Percentiles rank a stretch among this genome's conserved stretches.
Conservation (phyloP, 192 early-diverging fungal species). For the Coemansia sp. region DNA sequence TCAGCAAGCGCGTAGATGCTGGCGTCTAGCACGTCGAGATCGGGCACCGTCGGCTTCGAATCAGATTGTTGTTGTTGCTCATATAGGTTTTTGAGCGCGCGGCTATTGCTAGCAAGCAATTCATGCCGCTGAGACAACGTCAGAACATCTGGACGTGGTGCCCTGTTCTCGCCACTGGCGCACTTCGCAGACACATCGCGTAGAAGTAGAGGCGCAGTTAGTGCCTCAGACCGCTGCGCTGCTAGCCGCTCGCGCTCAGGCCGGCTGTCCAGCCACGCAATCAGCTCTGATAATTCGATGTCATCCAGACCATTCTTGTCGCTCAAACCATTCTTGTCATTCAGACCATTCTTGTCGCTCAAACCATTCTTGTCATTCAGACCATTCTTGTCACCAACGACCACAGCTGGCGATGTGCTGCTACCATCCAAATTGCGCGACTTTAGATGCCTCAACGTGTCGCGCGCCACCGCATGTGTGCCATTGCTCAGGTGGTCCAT, state of each 20-base stretch:
- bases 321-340: neutral
- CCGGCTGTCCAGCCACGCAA: slow-evolving; percentile 33
- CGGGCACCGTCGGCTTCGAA: neutral
- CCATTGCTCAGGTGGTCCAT: slow-evolving; percentile 45
- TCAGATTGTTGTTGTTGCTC: slow-evolving; percentile 3
- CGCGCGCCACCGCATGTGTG: slow-evolving; percentile 19
- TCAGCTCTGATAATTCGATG: slow-evolving; percentile 17
- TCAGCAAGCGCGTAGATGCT: slow-evolving; percentile 24
- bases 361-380: neutral
- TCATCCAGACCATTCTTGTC: neutral
- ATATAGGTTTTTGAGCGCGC: slow-evolving; percentile 11
- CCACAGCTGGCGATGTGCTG: neutral
- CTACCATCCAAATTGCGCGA: neutral
- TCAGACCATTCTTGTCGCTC: neutral
- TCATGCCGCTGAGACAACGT: slow-evolving; percentile 7
- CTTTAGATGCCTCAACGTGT: slow-evolving; percentile 8
- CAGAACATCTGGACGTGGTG: neutral
- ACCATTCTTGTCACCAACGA: neutral
- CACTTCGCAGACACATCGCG: slow-evolving; percentile 27
- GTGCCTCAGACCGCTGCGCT: slow-evolving; percentile 25
- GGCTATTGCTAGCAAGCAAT: slow-evolving; percentile 12
- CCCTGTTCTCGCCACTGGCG: slow-evolving; percentile 4
- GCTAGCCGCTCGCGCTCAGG: slow-evolving; percentile 30
- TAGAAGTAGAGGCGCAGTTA: slow-evolving; percentile 20
- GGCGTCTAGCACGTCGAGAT: slow-evolving; percentile 8